These are phyloP conservation scores for Mortierella claussenii DNA, from an alignment of 192 early-diverging fungal species.

Conservation along the genomic window DNA sequence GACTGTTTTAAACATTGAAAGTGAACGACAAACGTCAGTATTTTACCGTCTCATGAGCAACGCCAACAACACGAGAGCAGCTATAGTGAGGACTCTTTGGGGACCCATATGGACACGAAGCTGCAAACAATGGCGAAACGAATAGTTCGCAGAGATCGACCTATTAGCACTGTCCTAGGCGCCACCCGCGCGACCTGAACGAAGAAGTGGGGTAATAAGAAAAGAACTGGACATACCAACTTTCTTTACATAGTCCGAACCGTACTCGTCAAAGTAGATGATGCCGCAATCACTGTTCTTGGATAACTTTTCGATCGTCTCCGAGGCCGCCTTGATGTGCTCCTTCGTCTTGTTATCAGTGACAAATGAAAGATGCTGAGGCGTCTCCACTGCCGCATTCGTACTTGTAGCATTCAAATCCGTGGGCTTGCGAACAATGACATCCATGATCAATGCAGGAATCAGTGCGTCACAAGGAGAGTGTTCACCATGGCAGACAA, in stretches of 20 bases:
- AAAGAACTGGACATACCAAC: no score
- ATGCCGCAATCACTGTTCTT: conserved; percentile 70
- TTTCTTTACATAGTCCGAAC: conserved; percentile 81
- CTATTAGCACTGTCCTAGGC: no score
- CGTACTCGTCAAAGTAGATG: conserved; percentile 75
- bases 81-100: no score
- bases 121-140: neutral
- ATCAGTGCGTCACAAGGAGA: conserved; percentile 88
- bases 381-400: conserved; percentile 36
- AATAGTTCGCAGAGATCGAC: neutral
- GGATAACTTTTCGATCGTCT: conserved; percentile 60
- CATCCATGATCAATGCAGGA: conserved; percentile 69
- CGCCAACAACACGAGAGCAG: no score
- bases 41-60: no score
- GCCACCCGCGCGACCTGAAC: no score
- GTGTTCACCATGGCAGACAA: conserved; percentile 77
- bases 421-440: conserved; percentile 53
- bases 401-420: conserved; percentile 41
- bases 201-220: no score
- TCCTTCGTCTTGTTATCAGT: conserved; percentile 48
- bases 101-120: neutral
- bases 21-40: no score
- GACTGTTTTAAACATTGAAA: no score
- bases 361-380: conserved; percentile 39
- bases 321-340: conserved; percentile 61